These are phyloP conservation scores for Fusarium staphyleae DNA, from an alignment of 2,329 filamentous ascomycete genomes.

Conservation along the genomic window DNA sequence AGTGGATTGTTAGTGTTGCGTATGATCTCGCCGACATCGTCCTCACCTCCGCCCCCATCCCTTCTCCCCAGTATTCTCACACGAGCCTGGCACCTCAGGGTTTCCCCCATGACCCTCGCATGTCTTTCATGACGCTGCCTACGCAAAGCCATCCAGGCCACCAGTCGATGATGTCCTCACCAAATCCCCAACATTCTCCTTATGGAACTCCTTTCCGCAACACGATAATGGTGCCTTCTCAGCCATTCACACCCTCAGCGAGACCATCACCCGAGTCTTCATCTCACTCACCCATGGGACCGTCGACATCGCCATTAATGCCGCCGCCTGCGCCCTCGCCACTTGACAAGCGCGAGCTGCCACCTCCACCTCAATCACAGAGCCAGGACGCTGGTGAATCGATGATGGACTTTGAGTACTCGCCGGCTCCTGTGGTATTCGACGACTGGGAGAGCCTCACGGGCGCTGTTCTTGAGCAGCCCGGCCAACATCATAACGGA, in stretches of 20 bases:
- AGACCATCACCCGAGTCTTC: constrained; percentile 46
- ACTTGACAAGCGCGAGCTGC: constrained; percentile 49
- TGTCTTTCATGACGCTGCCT: constrained; percentile 45
- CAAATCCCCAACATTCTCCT: constrained; percentile 41
- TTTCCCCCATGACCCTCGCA: constrained; percentile 41
- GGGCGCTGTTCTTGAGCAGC: constrained; percentile 46
- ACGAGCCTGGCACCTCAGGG: constrained; percentile 38
- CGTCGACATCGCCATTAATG: constrained; percentile 45
- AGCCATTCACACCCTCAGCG: constrained; percentile 39
- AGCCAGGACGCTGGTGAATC: constrained; percentile 38
- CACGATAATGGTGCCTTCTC: constrained; percentile 46
- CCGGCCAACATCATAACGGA: constrained; percentile 36
- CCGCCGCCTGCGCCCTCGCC: constrained; percentile 42
- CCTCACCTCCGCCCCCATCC: constrained; percentile 45
- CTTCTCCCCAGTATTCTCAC: constrained; percentile 44
- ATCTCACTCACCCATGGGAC: constrained; percentile 44
- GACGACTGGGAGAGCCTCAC: constrained; percentile 53
- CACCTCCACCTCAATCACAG: constrained; percentile 41
- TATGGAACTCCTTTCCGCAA: constrained; percentile 44
- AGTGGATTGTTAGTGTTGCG: constrained; percentile 64
- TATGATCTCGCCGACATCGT: constrained; percentile 63
- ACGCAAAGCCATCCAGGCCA: constrained; percentile 43
- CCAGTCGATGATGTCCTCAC: constrained; percentile 42
- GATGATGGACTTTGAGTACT: constrained; percentile 55
- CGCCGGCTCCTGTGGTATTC: constrained; percentile 48